These are phyloP conservation scores for Danielia oregonensis DNA, from an alignment of 805 yeast genomes.

Conservation along the genomic window DNA sequence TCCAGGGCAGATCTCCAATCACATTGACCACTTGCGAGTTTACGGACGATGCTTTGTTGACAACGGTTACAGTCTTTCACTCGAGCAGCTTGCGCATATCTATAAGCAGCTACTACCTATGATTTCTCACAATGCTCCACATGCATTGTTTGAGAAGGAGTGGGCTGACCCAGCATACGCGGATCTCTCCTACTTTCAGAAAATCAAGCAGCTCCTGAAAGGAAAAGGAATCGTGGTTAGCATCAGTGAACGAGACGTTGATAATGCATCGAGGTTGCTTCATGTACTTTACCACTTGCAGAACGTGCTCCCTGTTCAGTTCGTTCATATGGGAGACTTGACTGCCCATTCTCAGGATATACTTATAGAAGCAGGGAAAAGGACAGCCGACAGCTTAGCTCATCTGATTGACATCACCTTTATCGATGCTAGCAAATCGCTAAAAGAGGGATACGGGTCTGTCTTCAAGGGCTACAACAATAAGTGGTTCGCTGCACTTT, in stretches of 20 bases:
- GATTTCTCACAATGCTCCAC: constrained; percentile 8
- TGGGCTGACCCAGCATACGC: neutral
- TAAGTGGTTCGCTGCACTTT: constrained; percentile 16
- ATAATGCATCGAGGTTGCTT: constrained; percentile 10
- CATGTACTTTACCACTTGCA: constrained; percentile 8
- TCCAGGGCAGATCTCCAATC: constrained; percentile 10
- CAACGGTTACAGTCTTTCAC: constrained; percentile 1
- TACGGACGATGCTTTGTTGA: constrained; percentile 11
- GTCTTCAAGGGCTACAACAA: constrained; percentile 28
- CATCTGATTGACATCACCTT: constrained; percentile 8
- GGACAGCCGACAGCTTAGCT: neutral
- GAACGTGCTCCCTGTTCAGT: constrained; percentile 13
- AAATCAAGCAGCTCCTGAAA: constrained; percentile 4
- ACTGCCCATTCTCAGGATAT: constrained; percentile 4
- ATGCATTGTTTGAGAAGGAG: neutral
- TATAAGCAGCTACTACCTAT: constrained; percentile 14
- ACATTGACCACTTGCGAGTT: constrained; percentile 12
- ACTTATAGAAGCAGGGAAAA: constrained; percentile 4
- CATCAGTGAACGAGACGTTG: constrained; percentile 10
- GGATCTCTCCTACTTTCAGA: constrained; percentile 6
- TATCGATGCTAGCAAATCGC: constrained; percentile 15
- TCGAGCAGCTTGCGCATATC: constrained; percentile 5
- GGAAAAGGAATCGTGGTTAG: constrained; percentile 16
- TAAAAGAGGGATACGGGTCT: constrained; percentile 15
- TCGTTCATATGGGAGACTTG: constrained; percentile 13